Base-by-base conservation (phyloP, 352 stramenopile genomes). In the Globisporangium radiosum region DNA sequence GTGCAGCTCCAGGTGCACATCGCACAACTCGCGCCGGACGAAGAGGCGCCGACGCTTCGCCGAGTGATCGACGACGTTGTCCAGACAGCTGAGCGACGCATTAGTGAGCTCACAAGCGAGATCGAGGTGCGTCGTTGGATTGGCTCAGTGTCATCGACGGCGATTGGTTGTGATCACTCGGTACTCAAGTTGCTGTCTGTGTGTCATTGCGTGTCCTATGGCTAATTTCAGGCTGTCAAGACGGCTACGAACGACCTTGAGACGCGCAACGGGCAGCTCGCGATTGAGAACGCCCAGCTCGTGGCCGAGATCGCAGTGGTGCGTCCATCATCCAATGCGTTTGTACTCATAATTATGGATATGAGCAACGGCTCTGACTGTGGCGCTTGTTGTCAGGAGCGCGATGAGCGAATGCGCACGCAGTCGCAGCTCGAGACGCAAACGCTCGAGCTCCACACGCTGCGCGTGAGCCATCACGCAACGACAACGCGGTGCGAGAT, bases 401-500 rank as follows among this genome's bases (percentile, higher is more conserved):
- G 59, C 52, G 48, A 56, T 0, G 52, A 56, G 42, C 53, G 40
- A 43, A 17, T 60, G 2, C 49, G 60, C 2, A 43, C 60, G 17
- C 60, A 67, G 40, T 65, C 73, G 3, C 63, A 70, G 19, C 49
- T 88, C 19, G 56, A 70, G 3, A 52, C 66, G 0, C 68, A 73
- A 19, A 66, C 81, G 39, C 33, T 70, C 1, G 77, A 90, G 43
- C 55, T 80, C 2, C 56, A 69, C 6, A 63, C 67, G 4, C 60
- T 78, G 15, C 70, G 71, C 7, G 57, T 63, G 11, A 73, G 72
- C 0, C 72, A 77, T 25, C 60, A 70, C 9, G 76, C 74, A 8
- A 48, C 85, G 2, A 54, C 64, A 4, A 74, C 71, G 19, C 72
- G 78, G 15, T 80, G 76, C 33, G 64, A 78, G 11, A 70, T 86